Evolutionary conservation across 371 early-diverging fungal species (phyloP), one percentile per base, ranked within the genome.

Genomic region (Apophysomyces sp.): DNA sequence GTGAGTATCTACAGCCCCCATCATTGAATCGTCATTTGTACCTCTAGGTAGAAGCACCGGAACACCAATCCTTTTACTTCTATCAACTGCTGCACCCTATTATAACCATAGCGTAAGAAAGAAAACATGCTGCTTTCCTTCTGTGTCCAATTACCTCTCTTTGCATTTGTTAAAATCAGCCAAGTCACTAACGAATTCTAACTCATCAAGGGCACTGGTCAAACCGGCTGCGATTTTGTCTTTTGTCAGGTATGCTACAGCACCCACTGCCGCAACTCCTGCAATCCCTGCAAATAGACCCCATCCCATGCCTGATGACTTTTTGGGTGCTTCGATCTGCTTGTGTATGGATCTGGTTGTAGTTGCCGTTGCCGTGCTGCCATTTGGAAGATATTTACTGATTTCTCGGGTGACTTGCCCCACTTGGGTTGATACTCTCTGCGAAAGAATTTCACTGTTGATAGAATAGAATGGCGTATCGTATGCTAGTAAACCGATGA

Each of bases 391-490:
- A 57, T 61, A 41, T 57, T 57, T 26, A 32, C 52, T 11, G n/a
- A 65, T 40, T 27, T 61, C 49, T 4, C 62, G 61, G 15, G 55
- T 61, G 9, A 71, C 15, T 34, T 62, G 56, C 34, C 62, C 69
- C 1, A 69, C 65, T 32, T 71, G 65, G 2, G 55, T 59, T 30
- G 58, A 29, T 9, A 74, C 78, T 21, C 74, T 75, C 0, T 73
- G 63, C 0, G 85, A 69, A 6, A 86, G 55, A 51, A 75, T 73
- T 5, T 72, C 66, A 16, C 76, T 71, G 54, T 82, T 83, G 28
- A 87, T 65, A 8, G 84, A 83, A 65, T 78, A 84, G 61, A 83
- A 87, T 0, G 87, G 87, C 2, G 87, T 81, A 55, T 87, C 87
- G 59, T 73, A 87, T 8, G 86, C 87, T 37, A 87, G 41, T 41